Percentiles rank a stretch among this genome's conserved stretches.
Conservation (phyloP, 2,329 filamentous ascomycete species). For the Scedosporium boydii region DNA sequence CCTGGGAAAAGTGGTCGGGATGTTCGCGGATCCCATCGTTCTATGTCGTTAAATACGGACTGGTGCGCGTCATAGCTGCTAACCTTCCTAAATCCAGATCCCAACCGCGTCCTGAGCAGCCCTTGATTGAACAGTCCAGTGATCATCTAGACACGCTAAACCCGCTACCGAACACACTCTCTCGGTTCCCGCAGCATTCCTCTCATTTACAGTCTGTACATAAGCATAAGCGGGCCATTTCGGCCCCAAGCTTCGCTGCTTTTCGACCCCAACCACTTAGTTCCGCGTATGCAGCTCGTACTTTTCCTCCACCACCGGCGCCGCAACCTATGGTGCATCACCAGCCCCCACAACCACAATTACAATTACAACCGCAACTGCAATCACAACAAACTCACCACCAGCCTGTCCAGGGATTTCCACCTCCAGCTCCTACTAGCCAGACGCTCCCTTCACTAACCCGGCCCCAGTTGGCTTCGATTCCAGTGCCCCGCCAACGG, state of each 20-base stretch:
- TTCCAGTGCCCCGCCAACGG: neutral
- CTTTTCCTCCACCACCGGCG: neutral
- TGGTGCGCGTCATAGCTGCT: neutral
- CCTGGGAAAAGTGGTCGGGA: neutral
- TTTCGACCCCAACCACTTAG: conserved; percentile 8
- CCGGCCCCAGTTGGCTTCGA: neutral
- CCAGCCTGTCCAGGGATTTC: neutral
- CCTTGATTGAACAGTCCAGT: neutral
- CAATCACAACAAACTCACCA: neutral
- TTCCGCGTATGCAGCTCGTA: neutral
- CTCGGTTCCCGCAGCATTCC: neutral
- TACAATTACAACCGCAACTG: neutral
- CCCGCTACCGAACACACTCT: neutral
- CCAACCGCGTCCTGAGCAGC: neutral
- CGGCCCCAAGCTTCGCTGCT: conserved; percentile 35
- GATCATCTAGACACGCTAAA: conserved; percentile 2
- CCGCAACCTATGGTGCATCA: neutral
- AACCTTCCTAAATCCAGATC: neutral
- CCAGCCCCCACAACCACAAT: too few species aligned
- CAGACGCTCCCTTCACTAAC: neutral
- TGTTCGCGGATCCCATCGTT: too few species aligned
- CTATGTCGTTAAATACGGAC: neutral
- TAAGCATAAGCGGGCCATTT: conserved; percentile 38
- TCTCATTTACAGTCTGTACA: neutral
- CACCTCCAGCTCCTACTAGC: neutral